Evolutionary conservation across 345 rosid species (phyloP).

Genomic region (Heritiera fomes): DNA sequence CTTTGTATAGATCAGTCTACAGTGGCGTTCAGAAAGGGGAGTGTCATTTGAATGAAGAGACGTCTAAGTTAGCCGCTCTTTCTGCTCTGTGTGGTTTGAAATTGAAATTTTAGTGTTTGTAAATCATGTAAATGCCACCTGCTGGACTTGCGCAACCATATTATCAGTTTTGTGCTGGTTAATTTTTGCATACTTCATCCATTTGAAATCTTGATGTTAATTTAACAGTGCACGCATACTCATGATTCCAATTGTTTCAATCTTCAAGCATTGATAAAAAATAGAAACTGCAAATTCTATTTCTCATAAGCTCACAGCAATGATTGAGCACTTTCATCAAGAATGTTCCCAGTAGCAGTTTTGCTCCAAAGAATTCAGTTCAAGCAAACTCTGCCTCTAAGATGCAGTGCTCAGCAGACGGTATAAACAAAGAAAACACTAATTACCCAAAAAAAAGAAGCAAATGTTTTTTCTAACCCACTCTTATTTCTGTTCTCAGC

Average conservation of each 20-base stretch:
- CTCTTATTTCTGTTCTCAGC: background rate
- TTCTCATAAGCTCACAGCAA: background rate
- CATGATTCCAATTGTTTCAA: background rate
- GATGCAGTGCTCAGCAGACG: background rate
- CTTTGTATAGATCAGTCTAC: background rate
- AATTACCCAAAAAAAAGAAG: no score
- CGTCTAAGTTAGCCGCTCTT: background rate
- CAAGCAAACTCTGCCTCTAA: background rate
- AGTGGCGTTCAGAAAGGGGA: constrained; percentile 1
- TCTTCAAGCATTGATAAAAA: background rate
- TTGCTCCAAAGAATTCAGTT: background rate
- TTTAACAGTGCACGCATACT: background rate
- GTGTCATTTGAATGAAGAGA: background rate
- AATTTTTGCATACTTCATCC: background rate
- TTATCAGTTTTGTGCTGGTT: background rate
- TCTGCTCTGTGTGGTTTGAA: constrained; percentile 5
- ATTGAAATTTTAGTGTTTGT: background rate
- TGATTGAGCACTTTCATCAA: background rate
- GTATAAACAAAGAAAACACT: no score
- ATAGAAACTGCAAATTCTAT: background rate
- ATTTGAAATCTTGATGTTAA: background rate
- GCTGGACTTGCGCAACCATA: background rate
- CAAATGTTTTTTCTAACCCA: background rate
- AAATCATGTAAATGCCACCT: constrained; percentile 15
- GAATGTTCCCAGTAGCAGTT: background rate